A percentile compares a stretch with the other conserved stretches of the same genome.
Conservation (phyloP, 2,329 filamentous ascomycete genomes). For the Aspergillus tanneri region DNA sequence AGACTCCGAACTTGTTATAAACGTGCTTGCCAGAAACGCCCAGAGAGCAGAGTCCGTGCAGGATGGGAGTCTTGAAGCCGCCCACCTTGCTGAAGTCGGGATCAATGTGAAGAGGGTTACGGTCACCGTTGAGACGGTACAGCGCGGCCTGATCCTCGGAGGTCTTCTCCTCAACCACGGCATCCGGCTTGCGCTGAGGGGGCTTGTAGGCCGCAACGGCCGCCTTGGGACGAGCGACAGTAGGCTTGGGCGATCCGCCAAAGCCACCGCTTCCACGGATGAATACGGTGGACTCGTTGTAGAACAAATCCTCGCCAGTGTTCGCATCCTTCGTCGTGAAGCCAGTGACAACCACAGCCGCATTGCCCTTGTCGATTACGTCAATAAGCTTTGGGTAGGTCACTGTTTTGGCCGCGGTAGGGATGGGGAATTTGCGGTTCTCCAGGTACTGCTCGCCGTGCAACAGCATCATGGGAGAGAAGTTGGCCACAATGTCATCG, state of each 20-base stretch:
- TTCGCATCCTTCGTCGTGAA: constrained; percentile 80
- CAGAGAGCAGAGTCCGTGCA: constrained; percentile 96
- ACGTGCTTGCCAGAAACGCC: constrained; percentile 90
- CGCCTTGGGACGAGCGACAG: constrained; percentile 69
- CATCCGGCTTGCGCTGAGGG: constrained; percentile 74
- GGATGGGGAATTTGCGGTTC: constrained; percentile 86
- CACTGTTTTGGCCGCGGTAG: constrained; percentile 74
- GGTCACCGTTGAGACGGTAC: constrained; percentile 90
- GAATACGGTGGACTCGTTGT: constrained; percentile 94
- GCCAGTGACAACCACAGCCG: constrained; percentile 77
- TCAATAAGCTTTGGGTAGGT: constrained; percentile 81
- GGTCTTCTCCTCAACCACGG: constrained; percentile 80
- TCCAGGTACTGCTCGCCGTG: constrained; percentile 99
- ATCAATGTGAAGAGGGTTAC: constrained; percentile 95
- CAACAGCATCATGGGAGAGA: constrained; percentile 96
- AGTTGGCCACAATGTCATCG: constrained; percentile 86
- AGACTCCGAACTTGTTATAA: constrained; percentile 75
- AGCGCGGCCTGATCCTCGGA: constrained; percentile 87
- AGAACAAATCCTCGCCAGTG: constrained; percentile 88
- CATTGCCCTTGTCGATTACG: constrained; percentile 92
- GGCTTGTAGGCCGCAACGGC: constrained; percentile 76
- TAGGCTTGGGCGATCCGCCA: constrained; percentile 71
- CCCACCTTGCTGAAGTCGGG: constrained; percentile 91
- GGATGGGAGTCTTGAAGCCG: constrained; percentile 89
- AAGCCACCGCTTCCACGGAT: constrained; percentile 89